Conservation (phyloP, 139 green algal genomes). For the Astrephomene gubernaculifera region DNA sequence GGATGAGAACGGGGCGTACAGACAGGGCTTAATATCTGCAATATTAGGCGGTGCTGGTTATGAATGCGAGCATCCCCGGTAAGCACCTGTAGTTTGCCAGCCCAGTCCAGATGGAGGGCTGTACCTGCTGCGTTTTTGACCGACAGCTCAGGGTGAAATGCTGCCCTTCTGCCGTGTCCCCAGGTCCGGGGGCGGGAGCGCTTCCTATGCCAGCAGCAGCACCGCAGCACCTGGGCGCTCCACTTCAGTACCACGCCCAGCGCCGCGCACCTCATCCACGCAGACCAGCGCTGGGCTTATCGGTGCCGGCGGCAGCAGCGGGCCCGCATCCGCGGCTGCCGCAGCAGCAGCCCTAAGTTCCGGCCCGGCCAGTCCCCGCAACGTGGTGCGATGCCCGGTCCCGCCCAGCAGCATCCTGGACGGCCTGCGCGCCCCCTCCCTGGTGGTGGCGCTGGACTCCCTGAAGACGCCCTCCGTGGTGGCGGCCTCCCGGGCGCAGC, state of each 20-base stretch:
- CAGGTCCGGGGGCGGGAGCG: background rate
- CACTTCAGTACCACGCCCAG: conserved; percentile 25
- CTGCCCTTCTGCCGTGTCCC: no score
- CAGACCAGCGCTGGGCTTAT: background rate
- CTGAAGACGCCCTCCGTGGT: conserved; percentile 6
- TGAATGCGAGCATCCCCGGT: no score
- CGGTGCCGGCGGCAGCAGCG: background rate
- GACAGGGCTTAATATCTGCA: no score
- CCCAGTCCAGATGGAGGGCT: no score
- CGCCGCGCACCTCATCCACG: background rate
- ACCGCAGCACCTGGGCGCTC: conserved; percentile 14
- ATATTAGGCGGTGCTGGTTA: no score
- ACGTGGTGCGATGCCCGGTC: background rate
- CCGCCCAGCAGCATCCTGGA: conserved; percentile 8
- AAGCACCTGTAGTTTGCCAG: no score
- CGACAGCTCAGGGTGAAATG: no score
- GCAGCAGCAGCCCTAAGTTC: background rate
- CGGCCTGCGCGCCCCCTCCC: background rate
- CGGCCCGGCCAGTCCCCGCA: background rate
- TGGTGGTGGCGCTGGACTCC: background rate
- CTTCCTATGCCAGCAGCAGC: background rate
- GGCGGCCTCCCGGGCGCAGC: conserved; percentile 4
- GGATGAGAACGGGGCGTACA: background rate
- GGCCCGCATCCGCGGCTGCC: background rate
- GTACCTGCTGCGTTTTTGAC: no score